Evolutionary conservation across 192 early-diverging fungal genomes (phyloP).

Genomic region (Podila minutissima): DNA sequence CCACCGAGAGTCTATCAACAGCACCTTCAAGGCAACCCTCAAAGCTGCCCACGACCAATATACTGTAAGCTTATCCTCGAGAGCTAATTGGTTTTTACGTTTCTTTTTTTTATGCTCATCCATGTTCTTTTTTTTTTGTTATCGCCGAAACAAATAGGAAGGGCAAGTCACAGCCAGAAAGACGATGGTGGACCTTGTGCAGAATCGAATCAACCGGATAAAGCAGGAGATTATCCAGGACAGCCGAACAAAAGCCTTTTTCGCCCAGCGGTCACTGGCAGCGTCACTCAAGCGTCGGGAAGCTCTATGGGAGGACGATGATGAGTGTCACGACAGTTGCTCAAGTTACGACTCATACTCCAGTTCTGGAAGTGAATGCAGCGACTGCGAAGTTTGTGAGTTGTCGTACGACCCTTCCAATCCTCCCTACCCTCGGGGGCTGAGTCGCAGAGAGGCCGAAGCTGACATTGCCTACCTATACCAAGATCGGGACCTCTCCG

Average conservation of each 20-base stretch:
- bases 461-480: slow-evolving; percentile 33
- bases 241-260: slow-evolving; percentile 3
- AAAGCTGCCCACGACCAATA: slow-evolving; percentile 46
- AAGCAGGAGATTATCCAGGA: slow-evolving; percentile 26
- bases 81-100: neutral
- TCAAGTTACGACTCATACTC: slow-evolving; percentile 51
- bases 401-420: neutral
- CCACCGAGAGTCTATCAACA: slow-evolving; percentile 12
- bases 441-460: slow-evolving; percentile 24
- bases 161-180: slow-evolving; percentile 12
- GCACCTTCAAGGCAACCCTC: slow-evolving; percentile 28
- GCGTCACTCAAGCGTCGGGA: neutral
- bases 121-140: neutral
- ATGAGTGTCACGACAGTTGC: slow-evolving; percentile 30
- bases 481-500: neutral
- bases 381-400: slow-evolving; percentile 41
- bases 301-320: slow-evolving; percentile 1
- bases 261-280: neutral
- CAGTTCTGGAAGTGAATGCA: slow-evolving; percentile 42
- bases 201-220: slow-evolving; percentile 34
- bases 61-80: slow-evolving; percentile 5
- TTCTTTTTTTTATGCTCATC: neutral
- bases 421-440: slow-evolving; percentile 1
- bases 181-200: slow-evolving; percentile 33
- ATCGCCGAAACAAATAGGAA: slow-evolving; percentile 1